Conservation (phyloP, 1,139 yeast genomes). For the Scheffersomyces lignicola region DNA sequence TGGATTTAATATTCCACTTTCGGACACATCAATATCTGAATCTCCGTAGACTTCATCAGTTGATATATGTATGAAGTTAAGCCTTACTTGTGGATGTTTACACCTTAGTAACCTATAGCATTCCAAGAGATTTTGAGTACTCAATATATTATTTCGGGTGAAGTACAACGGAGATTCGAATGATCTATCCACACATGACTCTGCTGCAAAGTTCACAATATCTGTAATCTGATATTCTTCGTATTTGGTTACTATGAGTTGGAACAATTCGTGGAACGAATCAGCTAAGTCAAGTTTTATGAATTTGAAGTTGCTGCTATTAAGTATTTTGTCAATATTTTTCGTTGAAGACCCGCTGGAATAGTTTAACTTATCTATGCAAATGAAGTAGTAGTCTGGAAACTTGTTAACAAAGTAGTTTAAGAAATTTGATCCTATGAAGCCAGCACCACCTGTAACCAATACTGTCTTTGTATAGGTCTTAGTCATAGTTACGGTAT, state of each 20-base stretch:
- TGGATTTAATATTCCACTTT: conserved; percentile 42
- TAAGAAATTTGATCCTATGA: conserved; percentile 54
- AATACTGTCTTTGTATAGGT: conserved; percentile 27
- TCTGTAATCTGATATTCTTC: conserved; percentile 25
- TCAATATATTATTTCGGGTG: conserved; percentile 47
- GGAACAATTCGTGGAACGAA: conserved; percentile 17
- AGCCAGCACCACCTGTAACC: conserved; percentile 63
- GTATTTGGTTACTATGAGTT: conserved; percentile 13
- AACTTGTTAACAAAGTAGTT: conserved; percentile 36
- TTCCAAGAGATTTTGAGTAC: conserved; percentile 54
- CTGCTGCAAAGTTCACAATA: conserved; percentile 58
- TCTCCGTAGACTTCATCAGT: conserved; percentile 67
- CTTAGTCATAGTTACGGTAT: conserved; percentile 7
- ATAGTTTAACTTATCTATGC: conserved; percentile 50
- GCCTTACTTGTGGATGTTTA: conserved; percentile 6
- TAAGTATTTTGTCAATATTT: conserved; percentile 13
- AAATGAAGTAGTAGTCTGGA: conserved; percentile 41
- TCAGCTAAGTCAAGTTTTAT: conserved; percentile 40
- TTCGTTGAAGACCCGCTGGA: conserved; percentile 19
- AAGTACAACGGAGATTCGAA: conserved; percentile 48
- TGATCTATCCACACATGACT: conserved; percentile 57
- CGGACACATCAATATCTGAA: conserved; percentile 21
- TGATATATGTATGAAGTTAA: conserved; percentile 49
- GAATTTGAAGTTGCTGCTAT: conserved; percentile 21
- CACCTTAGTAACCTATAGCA: conserved; percentile 23